Evolutionary conservation across 495 filamentous ascomycete species (phyloP).

Genomic region (Talaromyces stipitatus): DNA sequence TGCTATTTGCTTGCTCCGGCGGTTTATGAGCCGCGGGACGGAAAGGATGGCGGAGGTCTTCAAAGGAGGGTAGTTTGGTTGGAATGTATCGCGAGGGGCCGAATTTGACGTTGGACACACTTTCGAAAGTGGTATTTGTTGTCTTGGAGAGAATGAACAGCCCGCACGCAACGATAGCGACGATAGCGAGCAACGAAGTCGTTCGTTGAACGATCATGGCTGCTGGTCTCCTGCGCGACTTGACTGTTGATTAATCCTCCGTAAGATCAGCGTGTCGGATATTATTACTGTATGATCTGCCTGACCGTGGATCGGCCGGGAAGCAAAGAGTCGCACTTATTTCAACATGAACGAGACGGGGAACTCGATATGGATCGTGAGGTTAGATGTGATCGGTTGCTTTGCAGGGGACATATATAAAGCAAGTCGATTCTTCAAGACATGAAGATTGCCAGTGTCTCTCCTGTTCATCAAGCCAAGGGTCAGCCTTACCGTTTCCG

Average conservation of each 20-base stretch:
- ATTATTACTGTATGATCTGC: background rate
- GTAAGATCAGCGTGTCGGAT: background rate
- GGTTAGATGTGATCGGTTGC: background rate
- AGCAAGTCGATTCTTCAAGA: background rate
- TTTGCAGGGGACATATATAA: background rate
- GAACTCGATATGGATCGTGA: background rate
- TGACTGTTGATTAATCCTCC: too few species aligned
- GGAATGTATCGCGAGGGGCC: constrained; percentile 36
- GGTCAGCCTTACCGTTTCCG: background rate
- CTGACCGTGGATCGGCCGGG: background rate
- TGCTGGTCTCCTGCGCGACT: too few species aligned
- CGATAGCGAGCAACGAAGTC: constrained; percentile 32
- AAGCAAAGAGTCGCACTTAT: background rate
- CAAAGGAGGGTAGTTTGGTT: constrained; percentile 26
- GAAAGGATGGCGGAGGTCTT: constrained; percentile 38
- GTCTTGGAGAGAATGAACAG: constrained; percentile 30
- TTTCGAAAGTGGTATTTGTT: constrained; percentile 26
- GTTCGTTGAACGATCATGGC: constrained; percentile 36
- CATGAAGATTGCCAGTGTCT: background rate
- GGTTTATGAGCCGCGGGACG: constrained; percentile 66
- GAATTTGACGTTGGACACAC: constrained; percentile 23
- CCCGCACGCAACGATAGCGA: constrained; percentile 37
- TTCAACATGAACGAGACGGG: background rate
- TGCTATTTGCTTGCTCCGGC: constrained; percentile 70
- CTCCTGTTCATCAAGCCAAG: background rate